Percentiles rank a stretch among this genome's conserved stretches.
These are phyloP conservation scores for Beauveria medogensis DNA, from an alignment of 2,329 filamentous ascomycete genomes.

Conservation along the genomic window DNA sequence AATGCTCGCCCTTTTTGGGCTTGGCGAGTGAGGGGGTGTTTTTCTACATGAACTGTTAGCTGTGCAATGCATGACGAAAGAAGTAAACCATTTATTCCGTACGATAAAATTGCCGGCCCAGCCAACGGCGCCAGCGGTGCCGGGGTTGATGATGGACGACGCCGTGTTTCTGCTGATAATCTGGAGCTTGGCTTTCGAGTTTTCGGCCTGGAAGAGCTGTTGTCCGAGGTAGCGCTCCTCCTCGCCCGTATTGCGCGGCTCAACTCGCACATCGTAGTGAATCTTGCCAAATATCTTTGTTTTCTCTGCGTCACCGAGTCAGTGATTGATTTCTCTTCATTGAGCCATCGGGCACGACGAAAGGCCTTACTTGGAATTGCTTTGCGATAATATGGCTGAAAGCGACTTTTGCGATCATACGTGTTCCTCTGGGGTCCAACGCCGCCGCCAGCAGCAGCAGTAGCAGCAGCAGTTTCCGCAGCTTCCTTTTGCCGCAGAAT, in stretches of 20 bases:
- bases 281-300: constrained; percentile 68
- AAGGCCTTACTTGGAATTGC: constrained; percentile 62
- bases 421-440: constrained; percentile 36
- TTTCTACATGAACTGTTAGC: constrained; percentile 37
- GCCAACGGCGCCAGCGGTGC: constrained; percentile 29
- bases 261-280: constrained; percentile 66
- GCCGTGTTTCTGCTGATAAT: constrained; percentile 43
- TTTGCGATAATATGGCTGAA: constrained; percentile 57
- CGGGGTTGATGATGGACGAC: constrained; percentile 49
- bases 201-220: constrained; percentile 43
- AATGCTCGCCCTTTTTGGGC: constrained; percentile 58
- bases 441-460: constrained; percentile 14
- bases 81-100: constrained; percentile 23
- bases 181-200: constrained; percentile 40
- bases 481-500: constrained; percentile 37
- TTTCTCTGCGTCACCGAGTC: constrained; percentile 49
- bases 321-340: constrained; percentile 11
- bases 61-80: neutral
- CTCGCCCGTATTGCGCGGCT: constrained; percentile 64
- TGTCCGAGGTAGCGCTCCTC: constrained; percentile 55
- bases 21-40: constrained; percentile 39
- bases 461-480: constrained; percentile 12
- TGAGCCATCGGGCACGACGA: neutral
- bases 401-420: constrained; percentile 36
- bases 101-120: constrained; percentile 48